Base-by-base conservation (phyloP, 352 stramenopile species). In the Pythium volutum region DNA sequence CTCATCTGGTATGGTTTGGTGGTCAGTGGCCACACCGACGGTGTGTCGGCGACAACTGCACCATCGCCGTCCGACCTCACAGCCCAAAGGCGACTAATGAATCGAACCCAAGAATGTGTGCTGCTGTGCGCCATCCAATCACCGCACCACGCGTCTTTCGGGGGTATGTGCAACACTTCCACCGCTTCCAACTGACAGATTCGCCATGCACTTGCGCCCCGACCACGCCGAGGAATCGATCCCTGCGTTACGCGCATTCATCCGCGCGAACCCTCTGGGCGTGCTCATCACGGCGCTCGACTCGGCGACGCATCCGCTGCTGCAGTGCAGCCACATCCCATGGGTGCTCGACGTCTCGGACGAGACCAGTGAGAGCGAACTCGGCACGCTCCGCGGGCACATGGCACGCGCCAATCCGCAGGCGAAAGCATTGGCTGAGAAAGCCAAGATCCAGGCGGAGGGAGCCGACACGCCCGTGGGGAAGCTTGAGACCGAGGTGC, bases 281-380 rank as follows among this genome's bases (percentile, higher is more conserved):
- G 25, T 68, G 22, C 61, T 68, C 53, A 62, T 62, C 23, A 68
- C 61, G 16, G 53, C 61, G 16, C 50, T 68, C 36, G 53, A 68
- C 26, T 63, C 61, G 39, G 55, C 20, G 2, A 3, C 39, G 1
- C 54, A 63, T 26, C 61, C 61, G n/a, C 39, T 68, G 26, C 53
- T 68, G 11, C 61, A 68, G 47, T 68, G 53, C 39, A 68, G 61
- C 31, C 61, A 68, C 33, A 68, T 68, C 25, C 61, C 61, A 10
- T 68, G 61, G 61, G 53, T 68, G 9, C 61, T 68, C 23, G 61
- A 68, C 41, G 54, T 68, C 29, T 5, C 9, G 2, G 54, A 67
- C 29, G 52, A 61, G 4, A 22, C 42, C 6, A 67, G 60, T 20
- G 60, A 67, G 43, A 59, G 52, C 10, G 60, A 67, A 22, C 31